Evolutionary conservation across 1,284 basidiomycete genomes (phyloP).

Genomic region (Malassezia sympodialis): DNA sequence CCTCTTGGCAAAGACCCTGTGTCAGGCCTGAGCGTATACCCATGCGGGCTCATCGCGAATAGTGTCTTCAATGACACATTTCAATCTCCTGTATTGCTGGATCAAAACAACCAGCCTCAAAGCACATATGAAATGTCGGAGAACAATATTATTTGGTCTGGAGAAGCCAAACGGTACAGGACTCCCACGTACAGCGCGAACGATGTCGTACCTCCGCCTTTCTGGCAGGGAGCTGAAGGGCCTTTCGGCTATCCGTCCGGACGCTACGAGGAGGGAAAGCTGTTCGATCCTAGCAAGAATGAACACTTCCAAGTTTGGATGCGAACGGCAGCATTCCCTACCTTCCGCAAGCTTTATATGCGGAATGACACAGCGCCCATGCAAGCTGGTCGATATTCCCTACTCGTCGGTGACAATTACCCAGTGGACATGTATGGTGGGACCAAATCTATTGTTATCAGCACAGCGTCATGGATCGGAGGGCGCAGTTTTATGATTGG

Average conservation of each 20-base stretch:
- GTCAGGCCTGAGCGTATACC: conserved; percentile 55
- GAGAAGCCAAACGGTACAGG: conserved; percentile 77
- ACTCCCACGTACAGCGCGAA: conserved; percentile 48
- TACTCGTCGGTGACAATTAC: conserved; percentile 77
- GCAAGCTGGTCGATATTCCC: conserved; percentile 64
- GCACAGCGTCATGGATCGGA: conserved; percentile 94
- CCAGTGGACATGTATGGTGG: conserved; percentile 83
- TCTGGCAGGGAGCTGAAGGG: conserved; percentile 54
- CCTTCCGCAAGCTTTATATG: conserved; percentile 87
- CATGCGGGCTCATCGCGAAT: conserved; percentile 95
- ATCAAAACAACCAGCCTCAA: conserved; percentile 46
- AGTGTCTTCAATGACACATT: conserved; percentile 95
- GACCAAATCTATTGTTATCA: conserved; percentile 91
- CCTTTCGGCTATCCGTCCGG: conserved; percentile 58
- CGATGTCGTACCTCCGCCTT: conserved; percentile 79
- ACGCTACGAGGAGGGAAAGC: conserved; percentile 57
- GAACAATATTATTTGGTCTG: conserved; percentile 82
- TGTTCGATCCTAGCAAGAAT: conserved; percentile 66
- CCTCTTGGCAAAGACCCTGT: conserved; percentile 57
- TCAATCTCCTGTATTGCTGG: conserved; percentile 57
- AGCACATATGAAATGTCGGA: conserved; percentile 64
- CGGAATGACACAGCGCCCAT: conserved; percentile 74
- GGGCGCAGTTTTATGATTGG: conserved; percentile 96
- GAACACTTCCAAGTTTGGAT: conserved; percentile 99
- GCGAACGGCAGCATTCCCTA: conserved; percentile 90